Base-by-base conservation (phyloP, 2,329 filamentous ascomycete genomes). In the Neonectria magnoliae region DNA sequence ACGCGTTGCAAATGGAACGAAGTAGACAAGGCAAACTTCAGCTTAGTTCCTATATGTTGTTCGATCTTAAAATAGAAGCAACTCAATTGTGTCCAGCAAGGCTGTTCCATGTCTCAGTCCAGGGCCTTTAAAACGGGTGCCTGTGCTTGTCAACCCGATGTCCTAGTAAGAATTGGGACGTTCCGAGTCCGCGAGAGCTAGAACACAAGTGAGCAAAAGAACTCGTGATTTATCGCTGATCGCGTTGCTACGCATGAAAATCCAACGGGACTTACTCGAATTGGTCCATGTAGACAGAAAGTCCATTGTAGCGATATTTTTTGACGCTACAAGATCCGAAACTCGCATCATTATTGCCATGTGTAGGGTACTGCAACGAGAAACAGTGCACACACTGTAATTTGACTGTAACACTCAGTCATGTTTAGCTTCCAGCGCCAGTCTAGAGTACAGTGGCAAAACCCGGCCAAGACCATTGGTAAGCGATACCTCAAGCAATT, bases 401-500 rank as follows among this genome's bases (percentile, higher is more conserved):
- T 1, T 3, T 2, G 18, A 50, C 47, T 18, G 47, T 50, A 14
- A 25, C 10, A 48, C 5, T 16, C 9, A n/a, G 8, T 11, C 14
- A 29, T n/a, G 5, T 31, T 27, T n/a, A 9, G 14, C 36, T 14
- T 11, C 5, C 8, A 7, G 9, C 18, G 10, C 53, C 5, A 2
- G 33, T 5, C 1, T n/a, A 2, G 0, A 16, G 47, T 27, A 62
- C 60, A 51, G 60, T 62, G 60, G 8, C 3, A 52, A 52, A 13
- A 38, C 3, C 3, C 2, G 10, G 31, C 47, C 3, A 14, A 14
- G 54, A 38, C 38, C 31, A 62, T 57, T 62, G 54, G 60, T 62
- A 54, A 62, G 25, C 25, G 25, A 5, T 25, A 25, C 25, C 25
- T 25, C 25, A 25, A 25, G 52, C 53, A 57, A 5, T 31, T 62